phyloP scores from a whole-genome alignment of 2,329 filamentous ascomycete species.

The Epicoccum nigrum region DNA sequence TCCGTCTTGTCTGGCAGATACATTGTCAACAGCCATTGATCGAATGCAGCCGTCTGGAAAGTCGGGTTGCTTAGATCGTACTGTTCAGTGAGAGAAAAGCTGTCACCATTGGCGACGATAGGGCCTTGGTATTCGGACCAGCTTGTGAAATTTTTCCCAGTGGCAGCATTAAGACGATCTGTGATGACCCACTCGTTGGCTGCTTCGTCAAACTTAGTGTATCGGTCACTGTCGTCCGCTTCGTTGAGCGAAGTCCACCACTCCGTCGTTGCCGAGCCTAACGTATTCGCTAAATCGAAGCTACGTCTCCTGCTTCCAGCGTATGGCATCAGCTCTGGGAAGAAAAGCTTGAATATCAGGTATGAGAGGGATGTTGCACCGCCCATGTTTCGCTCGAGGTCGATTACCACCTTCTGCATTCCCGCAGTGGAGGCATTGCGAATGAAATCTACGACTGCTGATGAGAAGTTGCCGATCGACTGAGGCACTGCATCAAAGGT shows the following conservation, averaged over 20 bases:
- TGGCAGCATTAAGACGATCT: conserved; percentile 24
- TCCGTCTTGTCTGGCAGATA: no score
- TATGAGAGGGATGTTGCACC: conserved; percentile 49
- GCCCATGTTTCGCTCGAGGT: conserved; percentile 65
- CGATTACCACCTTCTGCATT: conserved; percentile 59
- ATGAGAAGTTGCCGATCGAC: not conserved
- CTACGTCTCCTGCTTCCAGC: conserved; percentile 53
- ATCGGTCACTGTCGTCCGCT: conserved; percentile 5
- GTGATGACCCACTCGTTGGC: conserved; percentile 27
- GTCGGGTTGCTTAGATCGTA: conserved; percentile 20
- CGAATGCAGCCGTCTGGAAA: no score
- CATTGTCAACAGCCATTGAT: no score
- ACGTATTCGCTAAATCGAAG: conserved; percentile 34
- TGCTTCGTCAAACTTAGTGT: not conserved
- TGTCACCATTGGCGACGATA: conserved; percentile 34
- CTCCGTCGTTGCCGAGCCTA: conserved; percentile 23
- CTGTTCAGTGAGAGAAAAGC: conserved; percentile 43
- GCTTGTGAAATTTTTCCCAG: conserved; percentile 41
- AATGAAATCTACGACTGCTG: not conserved
- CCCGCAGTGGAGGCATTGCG: not conserved
- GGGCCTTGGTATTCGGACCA: conserved; percentile 50
- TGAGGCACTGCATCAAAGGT: conserved; percentile 39
- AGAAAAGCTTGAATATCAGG: conserved; percentile 56
- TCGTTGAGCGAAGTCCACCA: conserved; percentile 6
- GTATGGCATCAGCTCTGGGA: conserved; percentile 51